Base-by-base conservation (phyloP, 306 rosid genomes). In the Cucurbita pepo region DNA sequence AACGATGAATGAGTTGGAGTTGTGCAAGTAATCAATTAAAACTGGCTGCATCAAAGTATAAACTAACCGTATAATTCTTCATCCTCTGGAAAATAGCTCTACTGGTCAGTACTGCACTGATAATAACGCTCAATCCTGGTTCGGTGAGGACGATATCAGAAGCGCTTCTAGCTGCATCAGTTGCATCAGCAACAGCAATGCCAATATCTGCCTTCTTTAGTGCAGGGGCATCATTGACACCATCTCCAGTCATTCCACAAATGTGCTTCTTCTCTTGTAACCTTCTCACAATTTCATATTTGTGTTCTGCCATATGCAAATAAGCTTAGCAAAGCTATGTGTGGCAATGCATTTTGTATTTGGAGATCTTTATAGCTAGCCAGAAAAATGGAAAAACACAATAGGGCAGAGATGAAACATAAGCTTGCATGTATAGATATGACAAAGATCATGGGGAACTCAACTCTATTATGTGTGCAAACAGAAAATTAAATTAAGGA, bases 201-300 rank as follows among this genome's bases (percentile, higher is more conserved):
- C 99, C 99, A 79, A 95, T 95, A 74, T 95, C 97, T 22, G 99
- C 99, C 80, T 78, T 95, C 84, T 95, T 95, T 61, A 95, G 79
- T 30, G 99, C 99, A 60, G 99, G 97, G 74, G 99, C 99, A 37
- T 95, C 99, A 34, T 95, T 95, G 50, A 95, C 99, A 75, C 99
- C 99, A 85, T 95, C 99, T 64, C 99, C 99, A 5, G 99, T 95
- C 99, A 95, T 95, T 76, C 99, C 99, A 86, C 99, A 95, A 19
- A 95, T 95, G 78, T 95, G 99, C 80, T 95, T 91, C 83, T 85
- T 89, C 48, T 95, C 96, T 71, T 95, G 99, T 75, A 95, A 86
- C 90, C 78, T 88, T 88, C 87, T 95, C 30, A 95, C 99, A 40
- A 95, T 95, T 83, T 95, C 99, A 77, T 95, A 95, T 81, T 95